These are phyloP conservation scores for Yamadazyma kitorensis DNA, from an alignment of 805 yeast genomes.

Conservation along the genomic window DNA sequence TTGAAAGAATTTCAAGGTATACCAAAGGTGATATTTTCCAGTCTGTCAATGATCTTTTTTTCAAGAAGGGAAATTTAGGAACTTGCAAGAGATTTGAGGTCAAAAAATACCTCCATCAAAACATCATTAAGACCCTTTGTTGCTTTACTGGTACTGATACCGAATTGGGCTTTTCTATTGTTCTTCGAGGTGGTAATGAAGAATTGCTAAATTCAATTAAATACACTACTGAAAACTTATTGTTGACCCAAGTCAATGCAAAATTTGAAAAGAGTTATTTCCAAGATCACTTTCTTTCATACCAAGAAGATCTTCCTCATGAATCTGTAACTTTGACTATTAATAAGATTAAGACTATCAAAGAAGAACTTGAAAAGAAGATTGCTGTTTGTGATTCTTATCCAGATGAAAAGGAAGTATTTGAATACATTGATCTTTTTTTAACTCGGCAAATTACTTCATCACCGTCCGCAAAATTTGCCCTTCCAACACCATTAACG, in stretches of 20 bases:
- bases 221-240: conserved; percentile 75
- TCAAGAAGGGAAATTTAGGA: conserved; percentile 61
- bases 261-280: conserved; percentile 59
- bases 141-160: conserved; percentile 74
- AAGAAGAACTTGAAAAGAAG: conserved; percentile 13
- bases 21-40: conserved; percentile 83
- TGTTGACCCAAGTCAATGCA: conserved; percentile 73
- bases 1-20: conserved; percentile 72
- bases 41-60: conserved; percentile 80
- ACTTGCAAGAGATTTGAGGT: conserved; percentile 71
- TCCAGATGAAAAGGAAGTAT: conserved; percentile 31
- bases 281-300: conserved; percentile 19
- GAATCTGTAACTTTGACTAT: conserved; percentile 12
- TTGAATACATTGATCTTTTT: conserved; percentile 36
- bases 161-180: conserved; percentile 78
- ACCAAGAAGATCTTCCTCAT: conserved; percentile 10
- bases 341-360: conserved; percentile 11
- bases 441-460: conserved; percentile 62
- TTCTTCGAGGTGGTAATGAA: conserved; percentile 75
- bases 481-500: conserved; percentile 60
- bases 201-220: conserved; percentile 65
- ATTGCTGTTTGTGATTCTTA: conserved; percentile 16
- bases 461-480: conserved; percentile 80
- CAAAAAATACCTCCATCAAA: conserved; percentile 56
- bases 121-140: conserved; percentile 66